A percentile compares a stretch with the other conserved stretches of the same genome.
phyloP scores from a whole-genome alignment of 495 filamentous ascomycete genomes.

The Penicillium parvum region DNA sequence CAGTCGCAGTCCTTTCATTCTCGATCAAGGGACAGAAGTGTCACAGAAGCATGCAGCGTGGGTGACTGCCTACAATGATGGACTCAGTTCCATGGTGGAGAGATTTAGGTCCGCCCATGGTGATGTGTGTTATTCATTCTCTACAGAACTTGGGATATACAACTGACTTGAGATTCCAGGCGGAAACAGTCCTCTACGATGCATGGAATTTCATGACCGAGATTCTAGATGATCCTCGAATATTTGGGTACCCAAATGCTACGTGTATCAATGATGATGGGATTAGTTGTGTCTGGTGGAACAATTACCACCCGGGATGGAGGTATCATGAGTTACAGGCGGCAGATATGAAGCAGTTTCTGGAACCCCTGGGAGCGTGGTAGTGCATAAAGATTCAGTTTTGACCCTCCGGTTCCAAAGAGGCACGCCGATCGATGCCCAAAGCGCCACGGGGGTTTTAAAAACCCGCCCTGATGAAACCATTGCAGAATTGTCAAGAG shows the following conservation, averaged over 20 bases:
- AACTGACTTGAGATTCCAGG: slow-evolving; percentile 9
- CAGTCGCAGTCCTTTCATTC: slow-evolving; percentile 57
- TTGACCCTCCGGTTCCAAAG: neutral
- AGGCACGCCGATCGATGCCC: slow-evolving; percentile 19
- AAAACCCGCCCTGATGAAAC: neutral
- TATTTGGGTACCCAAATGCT: slow-evolving; percentile 32
- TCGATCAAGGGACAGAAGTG: slow-evolving; percentile 20
- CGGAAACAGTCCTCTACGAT: slow-evolving; percentile 30
- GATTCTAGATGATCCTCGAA: slow-evolving; percentile 50
- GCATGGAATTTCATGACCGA: slow-evolving; percentile 40
- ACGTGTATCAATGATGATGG: slow-evolving; percentile 35
- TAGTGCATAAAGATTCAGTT: slow-evolving; percentile 5
- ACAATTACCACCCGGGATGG: slow-evolving; percentile 34
- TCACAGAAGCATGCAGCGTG: slow-evolving; percentile 25
- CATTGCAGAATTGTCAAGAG: slow-evolving; percentile 4
- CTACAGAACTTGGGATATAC: neutral
- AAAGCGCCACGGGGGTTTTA: slow-evolving; percentile 16
- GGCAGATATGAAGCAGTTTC: slow-evolving; percentile 34
- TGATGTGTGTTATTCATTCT: slow-evolving; percentile 19
- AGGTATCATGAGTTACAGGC: slow-evolving; percentile 36
- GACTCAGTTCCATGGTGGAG: slow-evolving; percentile 24
- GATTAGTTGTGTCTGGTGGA: slow-evolving; percentile 36
- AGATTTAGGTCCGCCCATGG: slow-evolving; percentile 16
- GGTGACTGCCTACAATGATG: slow-evolving; percentile 29
- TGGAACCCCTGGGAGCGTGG: slow-evolving; percentile 29